Conservation (phyloP, 495 filamentous ascomycete genomes). For the Aspergillus taichungensis region DNA sequence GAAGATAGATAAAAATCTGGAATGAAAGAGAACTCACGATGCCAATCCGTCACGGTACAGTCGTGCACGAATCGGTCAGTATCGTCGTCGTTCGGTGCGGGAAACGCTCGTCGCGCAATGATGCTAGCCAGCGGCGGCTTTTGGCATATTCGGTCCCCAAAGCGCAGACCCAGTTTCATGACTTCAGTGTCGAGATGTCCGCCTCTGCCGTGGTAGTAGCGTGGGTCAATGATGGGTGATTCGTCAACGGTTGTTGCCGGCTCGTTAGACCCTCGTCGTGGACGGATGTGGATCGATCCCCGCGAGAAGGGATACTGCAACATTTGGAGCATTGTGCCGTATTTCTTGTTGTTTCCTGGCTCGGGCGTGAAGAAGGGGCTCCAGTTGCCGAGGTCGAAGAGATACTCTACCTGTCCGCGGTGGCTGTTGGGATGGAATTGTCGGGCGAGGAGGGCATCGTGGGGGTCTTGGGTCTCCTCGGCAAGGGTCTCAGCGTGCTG, state of each 20-base stretch:
- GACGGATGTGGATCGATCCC: slow-evolving; percentile 38
- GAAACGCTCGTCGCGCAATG: slow-evolving; percentile 28
- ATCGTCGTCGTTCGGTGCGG: slow-evolving; percentile 23
- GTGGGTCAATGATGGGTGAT: slow-evolving; percentile 36
- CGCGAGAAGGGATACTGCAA: slow-evolving; percentile 44
- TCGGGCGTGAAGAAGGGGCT: slow-evolving; percentile 28
- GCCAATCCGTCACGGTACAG: slow-evolving; percentile 36
- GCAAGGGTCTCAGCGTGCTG: background rate
- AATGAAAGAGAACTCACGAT: slow-evolving; percentile 10
- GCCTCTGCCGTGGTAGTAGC: slow-evolving; percentile 28
- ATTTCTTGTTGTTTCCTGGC: slow-evolving; percentile 31
- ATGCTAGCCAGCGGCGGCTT: slow-evolving; percentile 34
- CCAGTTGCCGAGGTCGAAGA: slow-evolving; percentile 45
- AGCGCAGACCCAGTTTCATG: slow-evolving; percentile 29
- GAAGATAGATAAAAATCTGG: background rate
- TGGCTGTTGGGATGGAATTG: slow-evolving; percentile 20
- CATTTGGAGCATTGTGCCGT: slow-evolving; percentile 44
- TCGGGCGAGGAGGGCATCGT: slow-evolving; percentile 10
- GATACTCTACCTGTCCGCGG: slow-evolving; percentile 43
- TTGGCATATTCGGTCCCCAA: slow-evolving; percentile 34
- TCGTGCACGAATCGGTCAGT: slow-evolving; percentile 25
- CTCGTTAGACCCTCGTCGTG: slow-evolving; percentile 3
- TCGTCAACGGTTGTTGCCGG: slow-evolving; percentile 7
- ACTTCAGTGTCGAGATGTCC: slow-evolving; percentile 33
- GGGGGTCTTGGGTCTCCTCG: background rate